Evolutionary conservation across 805 yeast genomes (phyloP), one percentile per base, ranked within the genome.

Genomic region (Metschnikowia picachoensis): DNA sequence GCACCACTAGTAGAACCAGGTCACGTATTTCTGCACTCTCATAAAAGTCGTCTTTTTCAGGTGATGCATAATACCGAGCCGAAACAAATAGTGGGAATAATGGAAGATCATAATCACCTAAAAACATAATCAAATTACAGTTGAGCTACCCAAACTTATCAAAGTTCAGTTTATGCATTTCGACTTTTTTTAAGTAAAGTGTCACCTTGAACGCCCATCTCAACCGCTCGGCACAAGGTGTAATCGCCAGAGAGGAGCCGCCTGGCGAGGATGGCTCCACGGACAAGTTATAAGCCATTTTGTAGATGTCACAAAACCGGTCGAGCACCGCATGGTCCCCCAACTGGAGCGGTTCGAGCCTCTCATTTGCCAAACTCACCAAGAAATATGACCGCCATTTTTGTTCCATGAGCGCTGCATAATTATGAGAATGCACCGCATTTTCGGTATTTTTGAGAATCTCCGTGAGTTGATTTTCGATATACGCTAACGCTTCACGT

Each of bases 301-400:
- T 35, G 15, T 41, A 41, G 8, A 41, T 41, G 9, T 30, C 39
- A n/a, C 35, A 41, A 16, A 41, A 41, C 17, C 8, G 29, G 2
- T 17, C 44, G 25, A 41, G 36, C 13, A 30, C 30, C 25, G 35
- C 35, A 13, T 41, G 44, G 25, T 41, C 44, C 13, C 20, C 27
- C 35, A 35, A 30, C 8, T 15, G 30, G 11, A 41, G 20, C 3
- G 44, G 44, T 5, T 36, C 25, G 11, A 41, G 17, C 13, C 44
- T 16, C 14, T 35, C 44, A 5, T 31, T 34, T 7, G 44, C 44
- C 16, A 41, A 9, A n/a, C 25, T 41, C 15, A 41, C 39, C n/a
- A 35, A 14, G 12, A 41, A 41, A 6, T 41, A 41, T 12, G 39
- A 27, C 6, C 39, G 39, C 44, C 39, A 41, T 12, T 41, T 41